A percentile compares a stretch with the other conserved stretches of the same genome.
Evolutionary conservation across 2,329 filamentous ascomycete species (phyloP).

Genomic region (Phyllosticta paracitricarpa): DNA sequence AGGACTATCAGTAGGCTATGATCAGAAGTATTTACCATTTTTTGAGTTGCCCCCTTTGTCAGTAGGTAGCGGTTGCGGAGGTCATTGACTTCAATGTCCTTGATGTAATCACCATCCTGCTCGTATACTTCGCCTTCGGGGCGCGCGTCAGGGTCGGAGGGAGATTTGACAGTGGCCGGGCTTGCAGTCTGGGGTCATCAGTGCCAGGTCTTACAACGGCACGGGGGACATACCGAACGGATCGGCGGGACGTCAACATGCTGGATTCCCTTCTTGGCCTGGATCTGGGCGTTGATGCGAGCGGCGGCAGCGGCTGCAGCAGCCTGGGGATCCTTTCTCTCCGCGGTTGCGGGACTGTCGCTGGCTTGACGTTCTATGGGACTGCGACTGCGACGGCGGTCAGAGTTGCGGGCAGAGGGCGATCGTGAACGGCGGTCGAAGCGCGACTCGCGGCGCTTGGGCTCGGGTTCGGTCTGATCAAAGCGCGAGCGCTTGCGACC

Average conservation of each 20-base stretch:
- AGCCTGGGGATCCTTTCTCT: slow-evolving; percentile 56
- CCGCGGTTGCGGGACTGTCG: slow-evolving; percentile 36
- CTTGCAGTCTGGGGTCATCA: slow-evolving; percentile 32
- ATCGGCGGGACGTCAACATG: slow-evolving; percentile 84
- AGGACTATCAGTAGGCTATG: slow-evolving; percentile 55
- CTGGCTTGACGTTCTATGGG: slow-evolving; percentile 50
- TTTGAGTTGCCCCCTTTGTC: slow-evolving; percentile 94
- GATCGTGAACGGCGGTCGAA: slow-evolving; percentile 91
- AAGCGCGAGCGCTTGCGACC: slow-evolving; percentile 88
- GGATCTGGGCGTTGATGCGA: slow-evolving; percentile 38
- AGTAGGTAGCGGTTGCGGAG: slow-evolving; percentile 91
- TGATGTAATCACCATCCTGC: slow-evolving; percentile 94
- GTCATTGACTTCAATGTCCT: slow-evolving; percentile 98
- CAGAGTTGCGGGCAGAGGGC: slow-evolving; percentile 54
- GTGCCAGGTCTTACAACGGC: slow-evolving; percentile 9
- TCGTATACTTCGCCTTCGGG: slow-evolving; percentile 87
- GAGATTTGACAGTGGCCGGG: slow-evolving; percentile 44
- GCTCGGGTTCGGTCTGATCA: slow-evolving; percentile 79
- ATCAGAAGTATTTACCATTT: slow-evolving; percentile 92
- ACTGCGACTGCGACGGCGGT: slow-evolving; percentile 69
- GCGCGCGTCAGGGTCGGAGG: slow-evolving; percentile 43
- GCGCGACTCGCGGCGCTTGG: slow-evolving; percentile 54
- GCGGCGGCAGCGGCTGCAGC: slow-evolving; percentile 72
- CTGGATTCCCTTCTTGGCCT: slow-evolving; percentile 71
- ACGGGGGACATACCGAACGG: slow-evolving; percentile 40